Evolutionary conservation across 2,329 filamentous ascomycete species (phyloP), one percentile per base, ranked within the genome.

Genomic region (Lachnellula suecica): DNA sequence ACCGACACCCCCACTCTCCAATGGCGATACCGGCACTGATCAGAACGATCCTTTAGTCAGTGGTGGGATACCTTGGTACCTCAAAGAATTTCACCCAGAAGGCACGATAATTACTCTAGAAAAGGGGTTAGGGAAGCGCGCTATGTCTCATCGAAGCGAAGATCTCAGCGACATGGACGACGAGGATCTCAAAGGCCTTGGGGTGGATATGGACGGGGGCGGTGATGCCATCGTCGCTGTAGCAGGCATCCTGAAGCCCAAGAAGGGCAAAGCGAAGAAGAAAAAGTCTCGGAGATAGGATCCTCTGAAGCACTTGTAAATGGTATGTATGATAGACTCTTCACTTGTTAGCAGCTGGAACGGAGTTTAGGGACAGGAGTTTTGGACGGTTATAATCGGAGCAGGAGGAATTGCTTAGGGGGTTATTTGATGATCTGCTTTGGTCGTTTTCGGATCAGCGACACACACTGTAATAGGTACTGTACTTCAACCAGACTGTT

Each of bases 91-190:
- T 66, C 83, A 94, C 47, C 87, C 89, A 49, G 65, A 83, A 48
- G 93, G 91, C 51, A 96, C 91, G 0, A 93, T 87, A 1, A 82
- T 93, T 9, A 77, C 89, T 50, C 87, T 87, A 59, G 88, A 93
- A 70, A 79, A 84, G 47, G 90, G 85, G 77, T 84, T 82, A 19
- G 89, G 86, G 2, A 79, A 85, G 29, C 88, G 92, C 50, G 83
- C 88, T n/a, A 49, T 83, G 59, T 77, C 83, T 25, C 82, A 78
- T 13, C 84, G 93, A 70, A 95, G 89, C 63, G 92, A 96, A 70
- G 89, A 93, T 61, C 78, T 97, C 20, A 95, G 89, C 51, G 93
- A 97, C 66, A 84, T 97, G 67, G 92, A 96, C 63, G 92, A 97
- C 59, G 91, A 95, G 47, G 90, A 93, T 71, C 76, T 96, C 52